Conservation (phyloP, 2,329 filamentous ascomycete genomes). For the Rachicladosporium sp. region DNA sequence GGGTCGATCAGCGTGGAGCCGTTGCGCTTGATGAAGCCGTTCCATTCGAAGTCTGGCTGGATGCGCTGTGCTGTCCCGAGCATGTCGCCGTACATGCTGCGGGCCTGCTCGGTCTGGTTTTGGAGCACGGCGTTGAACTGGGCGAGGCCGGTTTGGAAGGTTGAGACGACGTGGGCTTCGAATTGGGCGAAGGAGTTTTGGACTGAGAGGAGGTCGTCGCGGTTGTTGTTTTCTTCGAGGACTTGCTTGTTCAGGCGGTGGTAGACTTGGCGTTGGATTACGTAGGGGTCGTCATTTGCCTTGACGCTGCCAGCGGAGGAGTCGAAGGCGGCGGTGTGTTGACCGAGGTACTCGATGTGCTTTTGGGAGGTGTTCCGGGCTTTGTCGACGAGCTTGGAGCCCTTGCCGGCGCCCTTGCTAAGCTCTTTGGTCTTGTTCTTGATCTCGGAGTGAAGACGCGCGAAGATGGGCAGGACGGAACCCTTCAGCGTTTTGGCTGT, state of each 20-base stretch:
- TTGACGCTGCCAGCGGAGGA: slow-evolving; percentile 59
- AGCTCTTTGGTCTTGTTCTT: slow-evolving; percentile 94
- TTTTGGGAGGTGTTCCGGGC: slow-evolving; percentile 77
- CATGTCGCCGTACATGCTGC: slow-evolving; percentile 74
- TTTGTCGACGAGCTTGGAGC: slow-evolving; percentile 84
- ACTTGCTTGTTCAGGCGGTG: slow-evolving; percentile 84
- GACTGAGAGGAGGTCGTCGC: slow-evolving; percentile 80
- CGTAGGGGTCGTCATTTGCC: slow-evolving; percentile 72
- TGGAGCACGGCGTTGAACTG: slow-evolving; percentile 72
- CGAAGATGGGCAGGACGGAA: slow-evolving; percentile 74
- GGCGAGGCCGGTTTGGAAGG: slow-evolving; percentile 69
- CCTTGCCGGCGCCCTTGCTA: slow-evolving; percentile 64
- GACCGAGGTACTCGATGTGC: slow-evolving; percentile 85
- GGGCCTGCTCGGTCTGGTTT: slow-evolving; percentile 69
- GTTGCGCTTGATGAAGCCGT: slow-evolving; percentile 64
- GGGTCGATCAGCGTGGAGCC: slow-evolving; percentile 64
- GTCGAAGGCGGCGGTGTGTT: slow-evolving; percentile 70
- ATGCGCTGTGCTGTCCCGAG: slow-evolving; percentile 64
- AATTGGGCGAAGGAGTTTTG: slow-evolving; percentile 83
- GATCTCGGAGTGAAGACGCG: slow-evolving; percentile 87
- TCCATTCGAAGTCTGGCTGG: slow-evolving; percentile 82
- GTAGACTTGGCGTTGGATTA: slow-evolving; percentile 67
- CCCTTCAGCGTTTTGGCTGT: slow-evolving; percentile 84
- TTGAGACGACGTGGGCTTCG: slow-evolving; percentile 72
- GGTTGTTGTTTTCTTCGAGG: slow-evolving; percentile 89